Conservation (phyloP, 2,329 filamentous ascomycete genomes). For the Nemania sp. region DNA sequence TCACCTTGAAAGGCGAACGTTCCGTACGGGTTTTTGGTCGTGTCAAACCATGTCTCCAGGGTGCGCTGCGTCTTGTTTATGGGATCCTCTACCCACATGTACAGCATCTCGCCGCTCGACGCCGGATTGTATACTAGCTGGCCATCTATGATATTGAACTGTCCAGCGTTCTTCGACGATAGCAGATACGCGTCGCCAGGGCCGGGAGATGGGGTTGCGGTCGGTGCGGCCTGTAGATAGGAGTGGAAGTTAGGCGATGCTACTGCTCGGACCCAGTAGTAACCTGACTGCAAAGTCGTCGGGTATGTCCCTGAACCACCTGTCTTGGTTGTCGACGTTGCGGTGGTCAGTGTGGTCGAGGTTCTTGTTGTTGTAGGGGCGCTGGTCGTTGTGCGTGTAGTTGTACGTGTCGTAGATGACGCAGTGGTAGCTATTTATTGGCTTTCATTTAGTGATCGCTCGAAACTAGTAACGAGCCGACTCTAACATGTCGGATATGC, state of each 20-base stretch:
- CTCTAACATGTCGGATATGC: too few relatives aligned
- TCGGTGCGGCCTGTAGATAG: slow-evolving; percentile 27
- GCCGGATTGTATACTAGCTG: slow-evolving; percentile 55
- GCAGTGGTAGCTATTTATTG: not conserved
- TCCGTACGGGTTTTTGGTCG: slow-evolving; percentile 56
- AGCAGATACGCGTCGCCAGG: slow-evolving; percentile 24
- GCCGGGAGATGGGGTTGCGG: slow-evolving; percentile 23
- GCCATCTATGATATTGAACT: slow-evolving; percentile 58
- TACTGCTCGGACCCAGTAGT: slow-evolving; percentile 28
- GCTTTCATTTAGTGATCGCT: not conserved
- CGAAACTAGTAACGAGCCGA: not conserved
- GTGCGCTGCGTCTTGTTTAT: slow-evolving; percentile 50
- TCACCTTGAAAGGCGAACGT: slow-evolving; percentile 62
- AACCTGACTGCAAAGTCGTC: slow-evolving; percentile 25
- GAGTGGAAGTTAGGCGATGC: slow-evolving; percentile 28
- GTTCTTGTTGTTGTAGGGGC: slow-evolving; percentile 10
- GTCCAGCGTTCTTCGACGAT: slow-evolving; percentile 47
- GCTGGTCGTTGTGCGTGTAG: slow-evolving; percentile 3
- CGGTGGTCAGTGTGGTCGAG: slow-evolving; percentile 14
- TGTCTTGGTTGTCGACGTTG: slow-evolving; percentile 12
- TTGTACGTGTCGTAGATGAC: slow-evolving; percentile 11
- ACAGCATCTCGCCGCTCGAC: slow-evolving; percentile 37
- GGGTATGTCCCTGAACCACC: slow-evolving; percentile 23
- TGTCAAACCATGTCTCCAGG: slow-evolving; percentile 55
- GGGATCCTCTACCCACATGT: slow-evolving; percentile 52